These are phyloP conservation scores for Scenedesmus sp. DNA, from an alignment of 163 green algal genomes.

Conservation along the genomic window DNA sequence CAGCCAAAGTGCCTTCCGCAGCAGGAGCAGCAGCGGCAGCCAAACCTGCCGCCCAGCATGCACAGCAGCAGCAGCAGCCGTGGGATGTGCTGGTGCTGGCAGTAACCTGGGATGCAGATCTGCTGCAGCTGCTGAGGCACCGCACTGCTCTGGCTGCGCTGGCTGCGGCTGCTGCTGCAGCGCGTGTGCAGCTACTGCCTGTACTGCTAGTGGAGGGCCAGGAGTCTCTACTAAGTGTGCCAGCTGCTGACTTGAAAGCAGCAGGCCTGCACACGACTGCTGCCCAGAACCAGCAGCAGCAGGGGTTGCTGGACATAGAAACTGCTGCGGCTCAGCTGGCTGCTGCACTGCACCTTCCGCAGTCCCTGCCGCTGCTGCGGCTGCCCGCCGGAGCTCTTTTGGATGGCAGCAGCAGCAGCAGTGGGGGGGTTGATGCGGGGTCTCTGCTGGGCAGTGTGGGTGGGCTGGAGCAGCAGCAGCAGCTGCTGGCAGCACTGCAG, in stretches of 20 bases:
- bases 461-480: conserved; percentile 22
- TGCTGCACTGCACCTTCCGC: conserved; percentile 18
- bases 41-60: too few relatives aligned
- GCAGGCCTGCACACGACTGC: neutral
- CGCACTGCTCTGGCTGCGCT: conserved; percentile 2
- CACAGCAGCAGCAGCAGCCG: conserved; percentile 16
- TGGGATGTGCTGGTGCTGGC: conserved; percentile 46
- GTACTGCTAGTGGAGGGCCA: conserved; percentile 39
- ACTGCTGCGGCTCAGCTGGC: conserved; percentile 42
- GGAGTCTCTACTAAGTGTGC: conserved; percentile 6
- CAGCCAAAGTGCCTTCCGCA: neutral
- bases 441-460: neutral
- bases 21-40: neutral
- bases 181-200: conserved; percentile 29
- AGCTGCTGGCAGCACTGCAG: neutral
- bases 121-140: conserved; percentile 16
- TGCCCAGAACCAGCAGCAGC: conserved; percentile 5
- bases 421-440: neutral
- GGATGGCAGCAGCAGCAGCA: neutral
- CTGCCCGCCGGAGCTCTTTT: neutral
- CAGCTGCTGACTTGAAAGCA: neutral
- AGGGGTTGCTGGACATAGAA: conserved; percentile 20
- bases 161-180: conserved; percentile 33
- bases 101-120: conserved; percentile 21
- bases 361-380: neutral